Conservation (phyloP, 345 rosid species). For the Salix caprea region DNA sequence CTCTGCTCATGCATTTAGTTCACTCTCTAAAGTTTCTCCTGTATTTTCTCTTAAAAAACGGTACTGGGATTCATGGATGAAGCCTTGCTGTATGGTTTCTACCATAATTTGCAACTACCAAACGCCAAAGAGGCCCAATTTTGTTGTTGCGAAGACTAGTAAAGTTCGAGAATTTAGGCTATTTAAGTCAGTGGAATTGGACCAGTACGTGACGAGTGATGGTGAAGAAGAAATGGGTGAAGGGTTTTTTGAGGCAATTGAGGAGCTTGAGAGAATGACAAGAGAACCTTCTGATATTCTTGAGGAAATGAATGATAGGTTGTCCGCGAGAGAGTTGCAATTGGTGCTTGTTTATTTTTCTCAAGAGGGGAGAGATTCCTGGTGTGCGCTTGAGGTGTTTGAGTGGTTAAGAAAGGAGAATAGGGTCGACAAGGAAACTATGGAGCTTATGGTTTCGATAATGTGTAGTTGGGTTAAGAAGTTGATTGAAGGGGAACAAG, state of each 20-base stretch:
- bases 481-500: constrained; percentile 55
- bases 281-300: constrained; percentile 88
- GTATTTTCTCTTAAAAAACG: constrained; percentile 21
- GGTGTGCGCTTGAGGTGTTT: constrained; percentile 95
- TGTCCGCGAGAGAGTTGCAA: constrained; percentile 72
- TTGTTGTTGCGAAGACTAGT: constrained; percentile 19
- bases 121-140: constrained; percentile 13
- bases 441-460: constrained; percentile 93
- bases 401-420: constrained; percentile 86
- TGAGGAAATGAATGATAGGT: constrained; percentile 78
- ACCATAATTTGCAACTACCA: constrained; percentile 32
- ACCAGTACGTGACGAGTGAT: constrained; percentile 58
- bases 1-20: constrained; percentile 31
- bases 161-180: constrained; percentile 33
- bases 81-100: constrained; percentile 11
- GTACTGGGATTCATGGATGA: constrained; percentile 13
- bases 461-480: constrained; percentile 91
- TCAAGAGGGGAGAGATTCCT: constrained; percentile 91
- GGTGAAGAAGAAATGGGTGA: constrained; percentile 73
- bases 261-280: constrained; percentile 77
- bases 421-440: constrained; percentile 74
- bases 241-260: constrained; percentile 81
- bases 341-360: constrained; percentile 84
- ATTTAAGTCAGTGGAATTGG: constrained; percentile 60
- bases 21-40: constrained; percentile 36